Percentiles rank a stretch among this genome's conserved stretches.
Evolutionary conservation across 352 stramenopile genomes (phyloP).

Genomic region (Pythium rhizo-oryzae): DNA sequence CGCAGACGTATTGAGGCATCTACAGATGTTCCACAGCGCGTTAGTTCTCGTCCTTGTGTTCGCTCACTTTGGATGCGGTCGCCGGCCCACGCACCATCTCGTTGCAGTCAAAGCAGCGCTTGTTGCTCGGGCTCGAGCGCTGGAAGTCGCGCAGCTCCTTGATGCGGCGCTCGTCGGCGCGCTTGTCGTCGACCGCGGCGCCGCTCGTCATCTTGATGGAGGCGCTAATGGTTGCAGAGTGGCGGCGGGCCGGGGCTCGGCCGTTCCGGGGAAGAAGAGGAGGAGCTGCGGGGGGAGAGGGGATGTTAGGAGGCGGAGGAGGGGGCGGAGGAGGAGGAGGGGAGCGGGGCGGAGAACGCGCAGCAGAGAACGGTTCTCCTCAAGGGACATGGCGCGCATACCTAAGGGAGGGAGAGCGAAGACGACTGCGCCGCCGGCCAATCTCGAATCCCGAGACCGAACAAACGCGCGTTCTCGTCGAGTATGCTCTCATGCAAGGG

Average conservation of each 20-base stretch:
- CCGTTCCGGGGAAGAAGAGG: neutral
- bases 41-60: no score
- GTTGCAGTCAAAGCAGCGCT: constrained; percentile 91
- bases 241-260: neutral
- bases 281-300: neutral
- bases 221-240: constrained; percentile 29
- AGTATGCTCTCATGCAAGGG: neutral
- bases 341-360: neutral
- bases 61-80: no score
- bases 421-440: neutral
- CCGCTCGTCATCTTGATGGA: constrained; percentile 33
- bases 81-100: constrained; percentile 80
- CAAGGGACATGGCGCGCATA: neutral
- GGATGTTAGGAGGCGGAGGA: neutral
- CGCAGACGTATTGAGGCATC: constrained; percentile 92
- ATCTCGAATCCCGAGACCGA: neutral
- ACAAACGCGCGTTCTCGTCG: constrained; percentile 1
- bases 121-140: constrained; percentile 67
- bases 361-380: neutral
- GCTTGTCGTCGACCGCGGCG: constrained; percentile 67
- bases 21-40: no score
- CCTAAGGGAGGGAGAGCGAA: neutral
- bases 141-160: constrained; percentile 89
- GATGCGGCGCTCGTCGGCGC: constrained; percentile 78
- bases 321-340: neutral